These are phyloP conservation scores for Yueomyces sinensis DNA, from an alignment of 805 yeast genomes.

Conservation along the genomic window DNA sequence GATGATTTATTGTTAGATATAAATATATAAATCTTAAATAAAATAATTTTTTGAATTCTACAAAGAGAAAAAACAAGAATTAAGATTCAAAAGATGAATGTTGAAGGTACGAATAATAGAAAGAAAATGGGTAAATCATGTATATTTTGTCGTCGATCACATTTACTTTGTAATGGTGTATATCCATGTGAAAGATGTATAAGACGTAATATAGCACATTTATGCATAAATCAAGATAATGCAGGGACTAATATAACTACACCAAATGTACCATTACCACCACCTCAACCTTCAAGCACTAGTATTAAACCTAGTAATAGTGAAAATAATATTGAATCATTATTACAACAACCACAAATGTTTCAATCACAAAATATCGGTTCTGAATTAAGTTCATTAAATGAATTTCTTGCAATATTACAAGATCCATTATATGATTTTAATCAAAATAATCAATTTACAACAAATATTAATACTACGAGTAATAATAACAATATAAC, in stretches of 20 bases:
- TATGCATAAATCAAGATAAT: conserved; percentile 36
- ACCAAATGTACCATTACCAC: no score
- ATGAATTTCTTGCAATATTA: conserved; percentile 79
- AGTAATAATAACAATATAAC: background rate
- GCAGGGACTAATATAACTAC: conserved; percentile 4
- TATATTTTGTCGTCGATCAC: conserved; percentile 84
- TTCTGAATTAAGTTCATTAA: conserved; percentile 78
- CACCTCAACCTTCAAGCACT: background rate
- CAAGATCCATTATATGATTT: conserved; percentile 49
- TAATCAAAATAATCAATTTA: no score
- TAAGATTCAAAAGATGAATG: no score
- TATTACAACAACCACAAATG: conserved; percentile 49
- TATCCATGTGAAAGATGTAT: conserved; percentile 66
- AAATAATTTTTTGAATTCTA: no score
- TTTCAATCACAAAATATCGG: conserved; percentile 89
- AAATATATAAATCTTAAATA: no score
- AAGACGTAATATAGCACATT: conserved; percentile 75
- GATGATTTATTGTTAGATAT: no score
- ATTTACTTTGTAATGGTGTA: conserved; percentile 80
- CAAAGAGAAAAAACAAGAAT: no score
- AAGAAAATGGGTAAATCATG: conserved; percentile 39
- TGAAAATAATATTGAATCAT: background rate
- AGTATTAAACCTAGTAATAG: background rate
- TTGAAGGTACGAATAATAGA: conserved; percentile 2
- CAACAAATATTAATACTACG: conserved; percentile 50